Evolutionary conservation across 2,329 filamentous ascomycete genomes (phyloP), one percentile per base, ranked within the genome.

Genomic region (Exserohilum turcica): DNA sequence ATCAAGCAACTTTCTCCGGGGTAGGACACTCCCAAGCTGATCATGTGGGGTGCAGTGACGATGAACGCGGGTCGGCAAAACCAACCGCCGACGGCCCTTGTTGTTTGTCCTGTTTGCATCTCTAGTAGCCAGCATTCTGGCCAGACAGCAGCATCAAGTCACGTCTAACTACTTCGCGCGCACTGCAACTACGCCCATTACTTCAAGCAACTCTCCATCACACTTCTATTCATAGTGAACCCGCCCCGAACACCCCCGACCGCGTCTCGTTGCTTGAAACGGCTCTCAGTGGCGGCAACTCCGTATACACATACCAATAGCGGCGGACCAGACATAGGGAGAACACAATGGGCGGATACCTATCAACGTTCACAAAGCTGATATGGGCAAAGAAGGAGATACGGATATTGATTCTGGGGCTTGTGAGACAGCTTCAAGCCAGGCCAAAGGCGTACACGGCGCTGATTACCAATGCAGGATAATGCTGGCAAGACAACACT

Each of bases 401-500:
- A 62, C 83, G 94, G 67, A 99, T 99, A 78, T 78, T 99, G 75
- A 97, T 97, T 65, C 79, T 97, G 56, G 92, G 92, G 70, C 85
- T 97, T 78, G 92, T 97, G 88, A 65, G 87, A 74, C 51, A 21
- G 18, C 31, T 28, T 19, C 19, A 24, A 36, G 21, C 19, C 29
- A 12, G 15, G 28, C n/a, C 8, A 21, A 33, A 28, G 37, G n/a
- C 24, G 21, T 31, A 8, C 29, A 44, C 19, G 21, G 40, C 21
- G 60, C 64, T 71, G 61, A 70, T 66, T 54, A 67, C 61, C 62
- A 64, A 68, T 59, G 44, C 49, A 97, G 91, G 94, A 99, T 78
- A 97, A 97, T 77, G 94, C 94, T 42, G 94, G 94, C 76, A 99
- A 99, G 80, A 99, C 94, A 37, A 99, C 94, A 28, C 82, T 99